Base-by-base conservation (phyloP, 179 eudicot genomes). In the Spinacia oleracea region DNA sequence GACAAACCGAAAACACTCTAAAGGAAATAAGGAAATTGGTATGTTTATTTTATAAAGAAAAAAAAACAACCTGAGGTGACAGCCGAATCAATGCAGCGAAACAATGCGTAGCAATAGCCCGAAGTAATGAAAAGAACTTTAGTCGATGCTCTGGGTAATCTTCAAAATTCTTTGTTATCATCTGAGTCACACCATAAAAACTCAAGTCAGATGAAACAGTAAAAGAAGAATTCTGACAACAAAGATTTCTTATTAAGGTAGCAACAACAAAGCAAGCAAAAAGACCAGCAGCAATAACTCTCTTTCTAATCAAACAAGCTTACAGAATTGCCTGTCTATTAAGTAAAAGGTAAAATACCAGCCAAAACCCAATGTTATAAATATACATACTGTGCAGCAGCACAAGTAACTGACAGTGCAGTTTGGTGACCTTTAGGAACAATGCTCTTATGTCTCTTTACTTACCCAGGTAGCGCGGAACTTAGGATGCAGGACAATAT, bases 71-170 rank as follows among this genome's bases (percentile, higher is more conserved):
- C 97, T 94, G 88, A 80, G 93, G 89, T 9, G 95, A 94, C 81
- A 96, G 73, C 70, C 79, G 91, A 66, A 94, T 91, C 80, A 96
- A 85, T 73, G 99, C 98, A 75, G 89, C 83, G 83, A 96, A 96
- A 87, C 99, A 96, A 82, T 94, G 92, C 1, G 97, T 84, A 42
- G 99, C 98, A 80, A 96, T 96, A 73, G 99, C 99, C 71, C 93
- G 92, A 70, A 96, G 90, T 75, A 96, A 81, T 5, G 99, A 96
- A 79, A 96, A 96, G 82, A 96, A 96, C 90, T 96, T 96, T 55
- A 96, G 87, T 42, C 99, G 92, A 83, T 96, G 98, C 88, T 96
- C 99, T 21, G 99, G 99, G 78, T 94, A 96, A 87, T 96, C 99
- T 87, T 96, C 99, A 81, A 96, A 96, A 81, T 96, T 96, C 89